These are phyloP conservation scores for Chlamydomonas applanata DNA, from an alignment of 139 green algal species.

Conservation along the genomic window DNA sequence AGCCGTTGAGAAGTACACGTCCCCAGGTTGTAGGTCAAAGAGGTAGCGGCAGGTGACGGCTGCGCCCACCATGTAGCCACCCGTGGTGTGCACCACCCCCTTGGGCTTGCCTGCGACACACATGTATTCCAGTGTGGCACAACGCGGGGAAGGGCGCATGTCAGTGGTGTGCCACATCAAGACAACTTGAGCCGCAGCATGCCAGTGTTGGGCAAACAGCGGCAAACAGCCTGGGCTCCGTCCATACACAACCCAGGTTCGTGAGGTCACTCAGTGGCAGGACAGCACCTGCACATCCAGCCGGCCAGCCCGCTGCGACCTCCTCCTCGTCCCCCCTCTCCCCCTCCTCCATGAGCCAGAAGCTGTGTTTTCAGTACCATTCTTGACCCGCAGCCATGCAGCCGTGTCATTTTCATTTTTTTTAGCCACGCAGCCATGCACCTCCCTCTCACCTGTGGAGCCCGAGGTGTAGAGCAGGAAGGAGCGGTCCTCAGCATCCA, in stretches of 20 bases:
- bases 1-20: slow-evolving; percentile 93
- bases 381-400: background rate
- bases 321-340: no score
- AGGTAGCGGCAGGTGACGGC: slow-evolving; percentile 57
- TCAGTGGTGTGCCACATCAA: background rate
- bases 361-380: background rate
- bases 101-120: slow-evolving; percentile 86
- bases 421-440: background rate
- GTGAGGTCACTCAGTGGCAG: no score
- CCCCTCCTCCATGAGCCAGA: background rate
- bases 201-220: no score
- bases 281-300: no score
- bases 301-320: no score
- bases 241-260: no score
- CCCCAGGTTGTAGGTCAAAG: slow-evolving; percentile 72
- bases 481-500: slow-evolving; percentile 82
- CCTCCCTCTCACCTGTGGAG: slow-evolving; percentile 68
- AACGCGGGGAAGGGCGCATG: background rate
- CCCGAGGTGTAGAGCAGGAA: slow-evolving; percentile 96
- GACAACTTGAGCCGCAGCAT: background rate
- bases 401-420: background rate
- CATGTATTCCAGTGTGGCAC: no score
- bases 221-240: no score
- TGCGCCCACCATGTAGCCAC: slow-evolving; percentile 34
- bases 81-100: slow-evolving; percentile 87